Evolutionary conservation across 352 stramenopile genomes (phyloP).

Genomic region (Saprolegnia diclina): DNA sequence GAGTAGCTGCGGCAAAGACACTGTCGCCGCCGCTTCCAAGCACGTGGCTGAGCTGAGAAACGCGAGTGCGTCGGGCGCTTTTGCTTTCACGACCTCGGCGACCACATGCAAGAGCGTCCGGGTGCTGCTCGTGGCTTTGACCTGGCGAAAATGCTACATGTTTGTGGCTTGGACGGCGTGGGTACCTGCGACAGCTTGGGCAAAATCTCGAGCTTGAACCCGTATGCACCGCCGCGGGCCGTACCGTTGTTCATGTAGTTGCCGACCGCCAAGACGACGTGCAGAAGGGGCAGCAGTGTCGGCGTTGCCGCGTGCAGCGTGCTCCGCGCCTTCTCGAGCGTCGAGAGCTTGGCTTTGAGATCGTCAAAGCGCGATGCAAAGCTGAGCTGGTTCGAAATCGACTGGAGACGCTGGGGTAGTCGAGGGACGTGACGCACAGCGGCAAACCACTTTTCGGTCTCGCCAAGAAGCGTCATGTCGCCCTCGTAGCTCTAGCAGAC

Average conservation of each 20-base stretch:
- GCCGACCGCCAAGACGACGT: constrained; percentile 36
- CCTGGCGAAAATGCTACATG: no score
- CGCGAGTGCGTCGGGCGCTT: constrained; percentile 1
- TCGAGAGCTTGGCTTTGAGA: constrained; percentile 37
- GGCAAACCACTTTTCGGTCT: constrained; percentile 85
- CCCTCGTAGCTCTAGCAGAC: constrained; percentile 78
- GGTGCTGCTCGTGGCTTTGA: constrained; percentile 13
- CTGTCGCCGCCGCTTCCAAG: constrained; percentile 1
- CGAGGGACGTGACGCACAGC: constrained; percentile 76
- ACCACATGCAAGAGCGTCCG: constrained; percentile 19
- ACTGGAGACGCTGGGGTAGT: constrained; percentile 84
- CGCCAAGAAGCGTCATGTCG: constrained; percentile 74
- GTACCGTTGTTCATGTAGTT: constrained; percentile 46
- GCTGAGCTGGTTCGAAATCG: constrained; percentile 73
- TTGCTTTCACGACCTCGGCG: constrained; percentile 8
- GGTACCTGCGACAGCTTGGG: constrained; percentile 35
- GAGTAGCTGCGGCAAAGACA: constrained; percentile 11
- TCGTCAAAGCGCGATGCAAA: constrained; percentile 70
- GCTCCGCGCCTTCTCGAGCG: constrained; percentile 48
- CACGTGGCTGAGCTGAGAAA: neutral
- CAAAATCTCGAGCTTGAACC: constrained; percentile 46
- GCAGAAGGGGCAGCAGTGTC: constrained; percentile 17
- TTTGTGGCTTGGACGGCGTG: no score
- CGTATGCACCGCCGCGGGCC: constrained; percentile 33
- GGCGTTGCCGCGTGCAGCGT: constrained; percentile 39